Percentiles rank a stretch among this genome's conserved stretches.
phyloP scores from a whole-genome alignment of 2,329 filamentous ascomycete species.

The Orbilia ellipsospora region DNA sequence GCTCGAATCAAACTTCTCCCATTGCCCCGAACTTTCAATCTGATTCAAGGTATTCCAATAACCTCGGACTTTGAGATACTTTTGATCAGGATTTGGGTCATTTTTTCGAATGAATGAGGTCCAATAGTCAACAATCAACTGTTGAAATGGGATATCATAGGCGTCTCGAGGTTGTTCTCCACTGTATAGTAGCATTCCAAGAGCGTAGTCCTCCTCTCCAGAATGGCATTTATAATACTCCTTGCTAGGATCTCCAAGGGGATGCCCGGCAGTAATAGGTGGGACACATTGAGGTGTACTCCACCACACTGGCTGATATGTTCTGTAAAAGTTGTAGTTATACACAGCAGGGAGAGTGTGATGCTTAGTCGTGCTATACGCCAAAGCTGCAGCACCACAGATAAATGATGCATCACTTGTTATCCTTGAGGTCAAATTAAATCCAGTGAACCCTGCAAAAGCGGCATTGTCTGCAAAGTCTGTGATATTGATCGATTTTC shows the following conservation, averaged over 20 bases:
- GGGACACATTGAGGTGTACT: conserved; percentile 61
- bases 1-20: conserved; percentile 55
- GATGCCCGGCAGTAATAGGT: conserved; percentile 58
- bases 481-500: conserved; percentile 46
- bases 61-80: conserved; percentile 60
- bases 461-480: conserved; percentile 50
- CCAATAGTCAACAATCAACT: conserved; percentile 62
- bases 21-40: conserved; percentile 59
- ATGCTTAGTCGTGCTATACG: conserved; percentile 60
- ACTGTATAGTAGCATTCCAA: conserved; percentile 61
- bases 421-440: conserved; percentile 61
- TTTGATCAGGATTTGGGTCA: conserved; percentile 60
- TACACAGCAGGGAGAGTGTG: conserved; percentile 60
- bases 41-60: conserved; percentile 60
- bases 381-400: conserved; percentile 61
- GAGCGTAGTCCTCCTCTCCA: conserved; percentile 63
- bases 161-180: conserved; percentile 62
- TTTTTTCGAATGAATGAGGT: conserved; percentile 60
- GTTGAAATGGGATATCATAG: conserved; percentile 61
- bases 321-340: conserved; percentile 63
- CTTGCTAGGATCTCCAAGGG: conserved; percentile 61
- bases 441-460: conserved; percentile 36
- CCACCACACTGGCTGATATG: conserved; percentile 61
- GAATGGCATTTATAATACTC: conserved; percentile 65
- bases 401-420: conserved; percentile 60